These are phyloP conservation scores for Fusarium succisae DNA, from an alignment of 2,329 filamentous ascomycete genomes.

Conservation along the genomic window DNA sequence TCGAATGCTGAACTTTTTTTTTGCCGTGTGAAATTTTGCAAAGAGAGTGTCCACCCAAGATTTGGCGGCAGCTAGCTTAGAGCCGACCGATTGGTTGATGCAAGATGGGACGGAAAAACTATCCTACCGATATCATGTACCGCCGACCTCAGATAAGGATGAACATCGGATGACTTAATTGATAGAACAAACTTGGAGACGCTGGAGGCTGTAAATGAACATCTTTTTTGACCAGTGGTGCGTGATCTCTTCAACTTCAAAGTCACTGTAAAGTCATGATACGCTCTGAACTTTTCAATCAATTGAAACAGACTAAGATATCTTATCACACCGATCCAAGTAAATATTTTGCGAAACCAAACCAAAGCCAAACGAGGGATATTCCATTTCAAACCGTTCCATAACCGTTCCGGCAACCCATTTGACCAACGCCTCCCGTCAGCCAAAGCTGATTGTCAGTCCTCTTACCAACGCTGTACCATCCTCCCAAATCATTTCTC, in stretches of 20 bases:
- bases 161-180: background rate
- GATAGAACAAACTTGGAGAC: background rate
- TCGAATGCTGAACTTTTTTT: conserved; percentile 39
- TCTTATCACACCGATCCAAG: background rate
- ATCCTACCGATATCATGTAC: conserved; percentile 6
- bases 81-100: conserved; percentile 32
- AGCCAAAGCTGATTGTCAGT: background rate
- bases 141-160: background rate
- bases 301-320: conserved; percentile 12
- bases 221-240: background rate
- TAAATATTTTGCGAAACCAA: background rate
- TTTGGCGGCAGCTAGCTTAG: conserved; percentile 36
- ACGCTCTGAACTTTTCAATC: conserved; percentile 4
- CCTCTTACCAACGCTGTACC: background rate
- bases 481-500: conserved; percentile 12
- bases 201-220: background rate
- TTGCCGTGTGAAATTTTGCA: conserved; percentile 45
- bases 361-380: conserved; percentile 36
- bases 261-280: background rate
- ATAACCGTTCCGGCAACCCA: background rate
- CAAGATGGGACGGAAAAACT: conserved; percentile 29
- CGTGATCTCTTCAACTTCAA: background rate
- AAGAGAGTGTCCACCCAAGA: conserved; percentile 30
- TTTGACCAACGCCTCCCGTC: conserved; percentile 36
- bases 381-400: conserved; percentile 3